Percentiles rank a stretch among this genome's conserved stretches.
These are phyloP conservation scores for Pezizomycotina sp. DNA, from an alignment of 2,329 filamentous ascomycete species.

Conservation along the genomic window DNA sequence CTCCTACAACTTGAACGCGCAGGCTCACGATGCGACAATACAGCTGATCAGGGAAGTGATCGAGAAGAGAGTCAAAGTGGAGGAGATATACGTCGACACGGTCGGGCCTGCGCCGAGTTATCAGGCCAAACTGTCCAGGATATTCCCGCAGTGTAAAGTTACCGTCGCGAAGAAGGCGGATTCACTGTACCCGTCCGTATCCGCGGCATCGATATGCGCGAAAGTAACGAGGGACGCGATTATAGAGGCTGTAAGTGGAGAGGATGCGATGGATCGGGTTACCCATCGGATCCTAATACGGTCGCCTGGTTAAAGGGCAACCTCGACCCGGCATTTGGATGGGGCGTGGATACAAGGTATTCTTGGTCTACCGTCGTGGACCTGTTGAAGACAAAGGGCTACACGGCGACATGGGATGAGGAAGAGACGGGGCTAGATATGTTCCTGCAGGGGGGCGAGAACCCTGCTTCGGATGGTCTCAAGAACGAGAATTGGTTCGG, in stretches of 20 bases:
- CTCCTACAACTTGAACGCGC: slow-evolving; percentile 75
- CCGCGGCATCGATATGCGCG: slow-evolving; percentile 81
- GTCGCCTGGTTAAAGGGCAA: slow-evolving; percentile 65
- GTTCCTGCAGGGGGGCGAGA: too few relatives aligned
- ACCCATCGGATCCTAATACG: slow-evolving; percentile 73
- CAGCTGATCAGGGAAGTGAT: slow-evolving; percentile 64
- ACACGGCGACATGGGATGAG: slow-evolving; percentile 69
- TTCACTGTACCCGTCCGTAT: slow-evolving; percentile 79
- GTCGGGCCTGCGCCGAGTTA: slow-evolving; percentile 68
- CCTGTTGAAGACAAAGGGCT: slow-evolving; percentile 63
- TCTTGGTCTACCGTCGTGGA: slow-evolving; percentile 95
- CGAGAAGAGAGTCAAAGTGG: slow-evolving; percentile 60
- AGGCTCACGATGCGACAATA: slow-evolving; percentile 45
- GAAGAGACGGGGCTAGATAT: slow-evolving; percentile 55
- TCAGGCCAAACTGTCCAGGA: slow-evolving; percentile 63
- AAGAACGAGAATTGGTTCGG: too few relatives aligned
- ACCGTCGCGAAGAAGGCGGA: slow-evolving; percentile 85
- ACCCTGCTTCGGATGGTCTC: too few relatives aligned
- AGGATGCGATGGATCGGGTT: slow-evolving; percentile 59
- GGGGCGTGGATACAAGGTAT: slow-evolving; percentile 83
- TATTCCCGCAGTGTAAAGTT: slow-evolving; percentile 63
- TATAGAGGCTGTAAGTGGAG: slow-evolving; percentile 58
- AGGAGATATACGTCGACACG: slow-evolving; percentile 87
- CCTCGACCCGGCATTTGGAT: slow-evolving; percentile 88
- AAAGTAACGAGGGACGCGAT: slow-evolving; percentile 91